Percentiles rank a stretch among this genome's conserved stretches.
Conservation (phyloP, 805 yeast species). For the Kockiozyma suomiensis region DNA sequence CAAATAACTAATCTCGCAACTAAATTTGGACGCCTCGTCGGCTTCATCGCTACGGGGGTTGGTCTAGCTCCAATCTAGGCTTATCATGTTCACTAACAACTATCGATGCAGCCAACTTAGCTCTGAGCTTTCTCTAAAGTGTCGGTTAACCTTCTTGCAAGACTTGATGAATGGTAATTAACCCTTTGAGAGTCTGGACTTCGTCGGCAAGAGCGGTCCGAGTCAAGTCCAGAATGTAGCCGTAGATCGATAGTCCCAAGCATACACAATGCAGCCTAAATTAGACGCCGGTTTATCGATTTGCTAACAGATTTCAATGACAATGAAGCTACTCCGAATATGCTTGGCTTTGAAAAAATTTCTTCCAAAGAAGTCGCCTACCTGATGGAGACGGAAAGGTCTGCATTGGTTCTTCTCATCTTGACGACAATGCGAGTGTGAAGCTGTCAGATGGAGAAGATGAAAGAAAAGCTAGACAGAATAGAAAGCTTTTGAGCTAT, state of each 20-base stretch:
- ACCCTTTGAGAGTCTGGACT: constrained; percentile 79
- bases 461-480: background rate
- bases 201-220: constrained; percentile 82
- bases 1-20: constrained; percentile 63
- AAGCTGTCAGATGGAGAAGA: background rate
- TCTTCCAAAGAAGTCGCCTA: constrained; percentile 87
- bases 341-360: constrained; percentile 91
- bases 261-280: constrained; percentile 84
- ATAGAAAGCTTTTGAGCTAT: too few species aligned
- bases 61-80: constrained; percentile 77
- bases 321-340: constrained; percentile 54
- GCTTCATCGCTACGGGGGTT: constrained; percentile 61
- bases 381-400: constrained; percentile 56
- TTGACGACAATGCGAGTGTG: background rate
- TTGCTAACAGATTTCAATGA: background rate
- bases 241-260: constrained; percentile 92
- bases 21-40: constrained; percentile 64
- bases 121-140: constrained; percentile 77
- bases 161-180: constrained; percentile 85
- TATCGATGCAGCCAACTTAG: constrained; percentile 75
- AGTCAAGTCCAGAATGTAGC: constrained; percentile 75
- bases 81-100: constrained; percentile 87
- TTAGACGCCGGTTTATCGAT: constrained; percentile 1
- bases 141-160: constrained; percentile 96
- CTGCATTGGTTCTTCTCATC: constrained; percentile 35